phyloP scores from a whole-genome alignment of 2,329 filamentous ascomycete species.

The Hymenoscyphus albidus region DNA sequence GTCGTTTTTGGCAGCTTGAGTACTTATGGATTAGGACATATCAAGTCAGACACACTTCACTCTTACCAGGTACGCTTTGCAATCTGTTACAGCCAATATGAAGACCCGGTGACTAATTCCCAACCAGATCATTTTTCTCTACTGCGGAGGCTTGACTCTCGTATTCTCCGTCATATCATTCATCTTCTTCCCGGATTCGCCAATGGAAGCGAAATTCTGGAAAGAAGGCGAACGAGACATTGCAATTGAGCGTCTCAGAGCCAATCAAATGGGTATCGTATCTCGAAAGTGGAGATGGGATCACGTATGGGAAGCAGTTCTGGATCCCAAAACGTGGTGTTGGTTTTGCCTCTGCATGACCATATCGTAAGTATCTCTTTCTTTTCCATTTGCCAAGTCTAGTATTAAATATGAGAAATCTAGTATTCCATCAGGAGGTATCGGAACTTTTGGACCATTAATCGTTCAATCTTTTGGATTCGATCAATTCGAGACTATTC shows the following conservation, averaged over 20 bases:
- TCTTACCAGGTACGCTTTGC: slow-evolving; percentile 27
- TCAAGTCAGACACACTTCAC: slow-evolving; percentile 42
- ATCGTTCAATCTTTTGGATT: slow-evolving; percentile 43
- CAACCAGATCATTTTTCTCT: slow-evolving; percentile 46
- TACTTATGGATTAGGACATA: slow-evolving; percentile 55
- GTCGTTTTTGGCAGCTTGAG: slow-evolving; percentile 37
- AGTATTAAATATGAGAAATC: background rate
- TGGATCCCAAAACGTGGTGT: slow-evolving; percentile 37
- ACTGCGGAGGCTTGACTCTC: slow-evolving; percentile 50
- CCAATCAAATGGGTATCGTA: slow-evolving; percentile 52
- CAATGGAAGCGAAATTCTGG: slow-evolving; percentile 41
- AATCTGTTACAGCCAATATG: background rate
- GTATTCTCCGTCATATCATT: slow-evolving; percentile 44
- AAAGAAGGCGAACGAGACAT: slow-evolving; percentile 47
- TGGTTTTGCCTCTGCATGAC: slow-evolving; percentile 30
- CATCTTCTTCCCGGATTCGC: slow-evolving; percentile 23
- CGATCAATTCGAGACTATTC: slow-evolving; percentile 39
- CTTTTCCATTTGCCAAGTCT: background rate
- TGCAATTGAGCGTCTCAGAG: slow-evolving; percentile 49
- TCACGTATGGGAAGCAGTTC: slow-evolving; percentile 39
- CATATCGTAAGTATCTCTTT: slow-evolving; percentile 19
- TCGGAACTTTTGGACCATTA: slow-evolving; percentile 31
- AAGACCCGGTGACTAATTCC: background rate
- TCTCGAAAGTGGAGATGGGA: slow-evolving; percentile 48
- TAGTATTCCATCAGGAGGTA: slow-evolving; percentile 20